Evolutionary conservation across 805 yeast species (phyloP).

Genomic region (Yueomyces sinensis): DNA sequence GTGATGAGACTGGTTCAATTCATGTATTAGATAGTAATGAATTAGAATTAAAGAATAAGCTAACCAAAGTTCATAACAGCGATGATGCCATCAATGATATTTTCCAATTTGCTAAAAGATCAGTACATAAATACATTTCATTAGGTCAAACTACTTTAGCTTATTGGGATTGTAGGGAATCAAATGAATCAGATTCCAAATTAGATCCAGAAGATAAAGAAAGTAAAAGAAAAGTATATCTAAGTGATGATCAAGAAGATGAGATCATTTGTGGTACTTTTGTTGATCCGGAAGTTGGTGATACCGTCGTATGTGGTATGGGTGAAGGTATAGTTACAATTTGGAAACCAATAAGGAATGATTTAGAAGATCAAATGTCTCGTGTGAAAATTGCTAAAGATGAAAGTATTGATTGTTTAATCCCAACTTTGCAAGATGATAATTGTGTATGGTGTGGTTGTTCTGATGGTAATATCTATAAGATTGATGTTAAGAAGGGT

Average conservation of each 20-base stretch:
- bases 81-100: constrained; percentile 72
- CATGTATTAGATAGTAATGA: constrained; percentile 47
- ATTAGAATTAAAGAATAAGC: constrained; percentile 35
- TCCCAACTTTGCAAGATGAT: constrained; percentile 34
- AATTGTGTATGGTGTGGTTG: constrained; percentile 65
- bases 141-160: constrained; percentile 74
- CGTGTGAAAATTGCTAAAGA: constrained; percentile 56
- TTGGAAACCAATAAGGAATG: constrained; percentile 67
- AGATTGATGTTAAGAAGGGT: constrained; percentile 53
- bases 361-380: constrained; percentile 63
- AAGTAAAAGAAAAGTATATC: constrained; percentile 35
- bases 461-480: constrained; percentile 59
- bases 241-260: constrained; percentile 86
- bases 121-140: constrained; percentile 67
- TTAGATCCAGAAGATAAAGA: constrained; percentile 11
- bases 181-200: constrained; percentile 11
- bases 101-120: constrained; percentile 46
- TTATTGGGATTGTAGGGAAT: constrained; percentile 62
- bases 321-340: constrained; percentile 81
- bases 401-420: constrained; percentile 61
- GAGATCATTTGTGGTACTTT: constrained; percentile 70
- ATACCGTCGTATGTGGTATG: constrained; percentile 67
- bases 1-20: constrained; percentile 59
- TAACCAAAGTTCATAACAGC: constrained; percentile 47
- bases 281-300: constrained; percentile 49